Percentiles rank a stretch among this genome's conserved stretches.
Evolutionary conservation across 78 protist species (phyloP).

Genomic region (Dictyostelium capitatum): DNA sequence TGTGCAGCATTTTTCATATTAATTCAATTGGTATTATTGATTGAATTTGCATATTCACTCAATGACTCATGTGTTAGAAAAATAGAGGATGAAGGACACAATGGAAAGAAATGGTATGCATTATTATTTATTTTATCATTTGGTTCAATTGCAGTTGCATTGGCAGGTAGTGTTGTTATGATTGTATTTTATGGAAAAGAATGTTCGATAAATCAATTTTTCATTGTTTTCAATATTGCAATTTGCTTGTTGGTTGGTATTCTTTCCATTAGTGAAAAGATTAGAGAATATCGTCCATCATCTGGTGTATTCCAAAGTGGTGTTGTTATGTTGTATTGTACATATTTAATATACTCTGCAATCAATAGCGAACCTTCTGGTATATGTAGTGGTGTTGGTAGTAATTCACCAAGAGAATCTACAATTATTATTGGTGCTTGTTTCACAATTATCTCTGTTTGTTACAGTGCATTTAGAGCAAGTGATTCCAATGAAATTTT

Average conservation of each 20-base stretch:
- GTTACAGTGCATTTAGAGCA: conserved; percentile 77
- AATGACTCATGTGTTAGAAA: conserved; percentile 61
- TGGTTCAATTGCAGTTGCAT: conserved; percentile 18
- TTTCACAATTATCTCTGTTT: conserved; percentile 82
- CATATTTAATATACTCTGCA: conserved; percentile 86
- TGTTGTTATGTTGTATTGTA: conserved; percentile 77
- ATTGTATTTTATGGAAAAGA: conserved; percentile 51
- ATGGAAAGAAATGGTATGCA: conserved; percentile 37
- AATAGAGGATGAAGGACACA: conserved; percentile 79
- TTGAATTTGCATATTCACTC: conserved; percentile 75
- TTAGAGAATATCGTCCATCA: conserved; percentile 72
- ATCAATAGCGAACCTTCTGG: conserved; percentile 78
- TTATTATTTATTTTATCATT: conserved; percentile 17
- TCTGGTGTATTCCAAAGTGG: conserved; percentile 88
- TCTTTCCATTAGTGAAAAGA: conserved; percentile 60
- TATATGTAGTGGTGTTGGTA: background rate
- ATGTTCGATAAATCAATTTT: conserved; percentile 78
- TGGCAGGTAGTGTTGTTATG: conserved; percentile 49
- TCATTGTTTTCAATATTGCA: conserved; percentile 73
- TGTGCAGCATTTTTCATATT: conserved; percentile 81
- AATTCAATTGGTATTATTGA: conserved; percentile 68
- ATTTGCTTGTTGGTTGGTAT: conserved; percentile 56
- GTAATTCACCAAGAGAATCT: background rate
- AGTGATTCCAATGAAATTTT: conserved; percentile 65
- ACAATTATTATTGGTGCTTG: conserved; percentile 73